A percentile compares a stretch with the other conserved stretches of the same genome.
Evolutionary conservation across 176 grass and related monocot genomes (phyloP).

Genomic region (Elaeis guineensis): DNA sequence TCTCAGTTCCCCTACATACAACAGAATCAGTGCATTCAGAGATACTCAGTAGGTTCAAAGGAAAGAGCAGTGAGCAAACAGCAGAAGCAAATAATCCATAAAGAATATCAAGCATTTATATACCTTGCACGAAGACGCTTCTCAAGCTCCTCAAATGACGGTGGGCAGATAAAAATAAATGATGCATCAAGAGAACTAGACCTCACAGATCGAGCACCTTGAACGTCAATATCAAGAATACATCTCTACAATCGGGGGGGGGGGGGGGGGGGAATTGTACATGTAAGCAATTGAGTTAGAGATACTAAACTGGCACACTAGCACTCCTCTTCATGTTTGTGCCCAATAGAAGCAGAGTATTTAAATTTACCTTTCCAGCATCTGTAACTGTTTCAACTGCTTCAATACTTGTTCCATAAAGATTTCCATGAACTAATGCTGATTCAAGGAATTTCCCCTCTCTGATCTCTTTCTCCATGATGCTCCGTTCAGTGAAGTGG

Average conservation of each 20-base stretch:
- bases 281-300: too few species aligned
- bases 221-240: slow-evolving; percentile 99
- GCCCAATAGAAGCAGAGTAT: too few species aligned
- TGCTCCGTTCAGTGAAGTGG: slow-evolving; percentile 58
- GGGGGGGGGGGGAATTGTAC: too few species aligned
- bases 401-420: slow-evolving; percentile 59
- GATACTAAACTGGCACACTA: too few species aligned
- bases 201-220: slow-evolving; percentile 93
- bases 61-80: too few species aligned
- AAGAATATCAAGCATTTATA: slow-evolving; percentile 15
- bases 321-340: too few species aligned
- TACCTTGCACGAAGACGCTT: slow-evolving; percentile 92
- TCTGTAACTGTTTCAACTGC: slow-evolving; percentile 93
- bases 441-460: slow-evolving; percentile 93
- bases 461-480: slow-evolving; percentile 82
- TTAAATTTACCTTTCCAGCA: slow-evolving; percentile 57
- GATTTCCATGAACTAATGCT: slow-evolving; percentile 90
- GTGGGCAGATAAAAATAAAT: slow-evolving; percentile 93
- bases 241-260: slow-evolving; percentile 55
- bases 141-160: slow-evolving; percentile 89
- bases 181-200: slow-evolving; percentile 85
- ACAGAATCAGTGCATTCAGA: slow-evolving; percentile 7
- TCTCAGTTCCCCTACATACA: slow-evolving; percentile 37
- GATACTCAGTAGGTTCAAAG: background rate
- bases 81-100: too few species aligned